phyloP scores from a whole-genome alignment of 768 basidiomycete genomes.

The Macrolepiota dolichaula region DNA sequence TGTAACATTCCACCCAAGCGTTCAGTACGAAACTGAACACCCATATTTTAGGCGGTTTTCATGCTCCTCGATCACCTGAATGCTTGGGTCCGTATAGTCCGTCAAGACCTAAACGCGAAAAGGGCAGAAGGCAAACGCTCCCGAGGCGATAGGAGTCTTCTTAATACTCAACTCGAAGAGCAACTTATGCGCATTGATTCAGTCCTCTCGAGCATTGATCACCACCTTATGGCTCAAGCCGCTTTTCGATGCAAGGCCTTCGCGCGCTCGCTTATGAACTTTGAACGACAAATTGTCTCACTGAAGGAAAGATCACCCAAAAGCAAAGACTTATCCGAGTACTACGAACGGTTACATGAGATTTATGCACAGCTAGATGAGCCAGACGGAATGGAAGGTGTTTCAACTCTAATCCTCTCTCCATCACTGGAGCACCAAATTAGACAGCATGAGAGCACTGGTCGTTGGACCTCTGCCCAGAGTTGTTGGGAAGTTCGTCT shows the following conservation, averaged over 20 bases:
- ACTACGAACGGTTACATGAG: slow-evolving; percentile 91
- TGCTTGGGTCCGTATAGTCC: slow-evolving; percentile 77
- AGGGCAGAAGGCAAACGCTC: slow-evolving; percentile 49
- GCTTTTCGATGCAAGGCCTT: slow-evolving; percentile 94
- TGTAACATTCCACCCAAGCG: background rate
- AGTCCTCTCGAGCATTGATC: slow-evolving; percentile 77
- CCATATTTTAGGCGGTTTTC: slow-evolving; percentile 78
- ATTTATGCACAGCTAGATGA: slow-evolving; percentile 96
- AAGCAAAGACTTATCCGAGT: slow-evolving; percentile 51
- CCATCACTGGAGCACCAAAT: slow-evolving; percentile 96
- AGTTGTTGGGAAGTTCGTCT: slow-evolving; percentile 98
- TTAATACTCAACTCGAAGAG: slow-evolving; percentile 41
- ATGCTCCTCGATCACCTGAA: slow-evolving; percentile 93
- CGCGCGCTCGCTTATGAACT: slow-evolving; percentile 91
- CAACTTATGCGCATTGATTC: slow-evolving; percentile 76
- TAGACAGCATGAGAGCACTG: slow-evolving; percentile 95
- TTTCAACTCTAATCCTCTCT: slow-evolving; percentile 82
- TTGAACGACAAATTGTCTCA: slow-evolving; percentile 76
- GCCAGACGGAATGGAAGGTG: slow-evolving; percentile 98
- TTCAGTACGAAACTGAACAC: background rate
- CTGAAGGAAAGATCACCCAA: slow-evolving; percentile 39
- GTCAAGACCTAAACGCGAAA: slow-evolving; percentile 56
- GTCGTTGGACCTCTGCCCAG: slow-evolving; percentile 96
- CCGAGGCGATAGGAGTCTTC: slow-evolving; percentile 28
- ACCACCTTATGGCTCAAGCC: slow-evolving; percentile 87